A percentile compares a stretch with the other conserved stretches of the same genome.
phyloP scores from a whole-genome alignment of 2,329 filamentous ascomycete genomes.

The Diaporthe citriasiana region DNA sequence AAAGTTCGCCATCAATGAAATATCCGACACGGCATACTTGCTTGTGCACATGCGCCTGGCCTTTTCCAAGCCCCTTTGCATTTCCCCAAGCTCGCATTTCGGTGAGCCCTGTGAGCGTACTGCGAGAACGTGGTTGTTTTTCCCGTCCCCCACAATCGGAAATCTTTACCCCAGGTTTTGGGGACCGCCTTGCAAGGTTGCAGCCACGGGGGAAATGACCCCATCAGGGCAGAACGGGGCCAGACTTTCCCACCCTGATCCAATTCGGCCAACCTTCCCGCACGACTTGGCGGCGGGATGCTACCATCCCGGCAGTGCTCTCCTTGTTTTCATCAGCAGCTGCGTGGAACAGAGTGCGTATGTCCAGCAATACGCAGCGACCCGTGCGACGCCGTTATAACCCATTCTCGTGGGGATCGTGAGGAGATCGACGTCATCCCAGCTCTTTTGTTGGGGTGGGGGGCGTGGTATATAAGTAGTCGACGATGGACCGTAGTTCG shows the following conservation, averaged over 20 bases:
- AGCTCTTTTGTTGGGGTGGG: neutral
- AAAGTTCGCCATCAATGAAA: neutral
- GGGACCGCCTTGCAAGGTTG: neutral
- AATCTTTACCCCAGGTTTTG: slow-evolving; percentile 32
- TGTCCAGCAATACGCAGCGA: neutral
- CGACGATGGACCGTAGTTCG: neutral
- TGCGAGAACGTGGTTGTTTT: neutral
- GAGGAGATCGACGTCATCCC: slow-evolving; percentile 7
- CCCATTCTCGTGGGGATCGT: neutral
- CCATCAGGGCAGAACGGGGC: neutral
- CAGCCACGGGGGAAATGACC: slow-evolving; percentile 28
- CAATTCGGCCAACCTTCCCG: slow-evolving; percentile 15
- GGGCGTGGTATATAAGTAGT: slow-evolving; percentile 1
- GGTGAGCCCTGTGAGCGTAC: neutral
- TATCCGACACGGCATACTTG: slow-evolving; percentile 5
- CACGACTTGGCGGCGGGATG: neutral
- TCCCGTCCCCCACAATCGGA: slow-evolving; percentile 10
- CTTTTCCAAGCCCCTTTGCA: neutral
- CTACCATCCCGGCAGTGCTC: neutral
- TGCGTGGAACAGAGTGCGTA: neutral
- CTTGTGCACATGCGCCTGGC: neutral
- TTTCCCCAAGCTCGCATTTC: neutral
- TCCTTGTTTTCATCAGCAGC: neutral
- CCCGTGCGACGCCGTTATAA: neutral
- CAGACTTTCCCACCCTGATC: neutral